Percentiles rank a stretch among this genome's conserved stretches.
Evolutionary conservation across 1,284 basidiomycete genomes (phyloP).

Genomic region (Ustilago hordei): DNA sequence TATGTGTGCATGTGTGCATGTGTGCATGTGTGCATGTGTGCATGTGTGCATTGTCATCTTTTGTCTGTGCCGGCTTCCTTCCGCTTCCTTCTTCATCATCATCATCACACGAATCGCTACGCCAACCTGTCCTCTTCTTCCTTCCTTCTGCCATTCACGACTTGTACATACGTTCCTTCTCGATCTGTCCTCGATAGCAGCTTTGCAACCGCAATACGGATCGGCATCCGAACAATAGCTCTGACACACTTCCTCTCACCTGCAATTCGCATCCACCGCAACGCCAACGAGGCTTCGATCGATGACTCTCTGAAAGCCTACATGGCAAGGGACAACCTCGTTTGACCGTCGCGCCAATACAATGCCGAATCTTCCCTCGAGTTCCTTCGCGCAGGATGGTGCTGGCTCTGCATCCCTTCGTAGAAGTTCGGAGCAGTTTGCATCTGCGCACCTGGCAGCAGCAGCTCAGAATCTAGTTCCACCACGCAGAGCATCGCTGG

Average conservation of each 20-base stretch:
- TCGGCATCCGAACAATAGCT: neutral
- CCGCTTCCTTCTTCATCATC: neutral
- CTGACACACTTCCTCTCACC: too few relatives aligned
- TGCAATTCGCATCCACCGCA: neutral
- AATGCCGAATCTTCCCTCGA: conserved; percentile 38
- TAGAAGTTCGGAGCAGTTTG: conserved; percentile 42
- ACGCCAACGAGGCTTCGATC: neutral
- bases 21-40: too few relatives aligned
- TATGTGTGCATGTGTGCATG: too few relatives aligned
- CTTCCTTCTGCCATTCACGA: neutral
- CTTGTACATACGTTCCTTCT: neutral
- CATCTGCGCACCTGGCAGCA: neutral
- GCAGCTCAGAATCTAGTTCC: neutral
- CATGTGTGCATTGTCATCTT: neutral
- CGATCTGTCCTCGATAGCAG: neutral
- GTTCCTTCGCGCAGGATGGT: conserved; percentile 21
- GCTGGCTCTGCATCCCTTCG: conserved; percentile 19
- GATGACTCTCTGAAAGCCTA: neutral
- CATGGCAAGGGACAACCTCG: neutral
- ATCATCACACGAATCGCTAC: neutral
- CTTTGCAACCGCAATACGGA: neutral
- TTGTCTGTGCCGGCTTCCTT: neutral
- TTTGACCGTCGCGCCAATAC: neutral
- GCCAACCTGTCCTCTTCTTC: neutral
- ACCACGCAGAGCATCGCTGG: conserved; percentile 32